A percentile compares a stretch with the other conserved stretches of the same genome.
Conservation (phyloP, 768 basidiomycete genomes). For the Serendipita vermifera region DNA sequence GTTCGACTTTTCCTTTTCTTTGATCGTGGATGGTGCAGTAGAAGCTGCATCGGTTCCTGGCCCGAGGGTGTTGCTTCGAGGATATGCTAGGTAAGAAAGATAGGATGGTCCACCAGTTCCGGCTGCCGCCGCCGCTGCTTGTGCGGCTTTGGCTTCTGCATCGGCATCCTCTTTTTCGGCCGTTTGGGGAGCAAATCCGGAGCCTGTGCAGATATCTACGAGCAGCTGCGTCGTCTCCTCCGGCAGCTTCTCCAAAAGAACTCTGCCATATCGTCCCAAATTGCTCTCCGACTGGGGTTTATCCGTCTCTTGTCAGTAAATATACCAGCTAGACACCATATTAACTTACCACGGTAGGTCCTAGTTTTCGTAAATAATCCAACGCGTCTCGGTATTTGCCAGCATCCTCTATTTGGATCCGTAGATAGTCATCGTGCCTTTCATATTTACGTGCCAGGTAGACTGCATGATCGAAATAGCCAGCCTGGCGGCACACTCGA, state of each 20-base stretch:
- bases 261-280: constrained; percentile 76
- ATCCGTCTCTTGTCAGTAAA: background rate
- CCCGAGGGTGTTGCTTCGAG: constrained; percentile 36
- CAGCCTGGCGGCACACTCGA: constrained; percentile 89
- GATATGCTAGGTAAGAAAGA: constrained; percentile 66
- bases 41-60: constrained; percentile 18
- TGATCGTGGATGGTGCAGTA: constrained; percentile 26
- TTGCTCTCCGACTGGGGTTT: constrained; percentile 65
- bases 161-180: constrained; percentile 29
- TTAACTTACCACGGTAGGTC: constrained; percentile 60
- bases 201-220: constrained; percentile 79
- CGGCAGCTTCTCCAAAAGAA: constrained; percentile 68
- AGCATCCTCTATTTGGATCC: constrained; percentile 90
- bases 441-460: constrained; percentile 89
- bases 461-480: constrained; percentile 88
- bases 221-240: constrained; percentile 82
- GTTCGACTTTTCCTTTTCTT: constrained; percentile 20
- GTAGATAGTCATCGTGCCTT: constrained; percentile 81
- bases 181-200: constrained; percentile 29
- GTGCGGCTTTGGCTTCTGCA: constrained; percentile 12
- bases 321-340: background rate
- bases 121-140: constrained; percentile 21
- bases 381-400: constrained; percentile 71
- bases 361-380: constrained; percentile 62
- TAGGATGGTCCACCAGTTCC: constrained; percentile 42